A percentile compares a stretch with the other conserved stretches of the same genome.
Conservation (phyloP, 2,329 filamentous ascomycete genomes). For the Moelleriella libera region DNA sequence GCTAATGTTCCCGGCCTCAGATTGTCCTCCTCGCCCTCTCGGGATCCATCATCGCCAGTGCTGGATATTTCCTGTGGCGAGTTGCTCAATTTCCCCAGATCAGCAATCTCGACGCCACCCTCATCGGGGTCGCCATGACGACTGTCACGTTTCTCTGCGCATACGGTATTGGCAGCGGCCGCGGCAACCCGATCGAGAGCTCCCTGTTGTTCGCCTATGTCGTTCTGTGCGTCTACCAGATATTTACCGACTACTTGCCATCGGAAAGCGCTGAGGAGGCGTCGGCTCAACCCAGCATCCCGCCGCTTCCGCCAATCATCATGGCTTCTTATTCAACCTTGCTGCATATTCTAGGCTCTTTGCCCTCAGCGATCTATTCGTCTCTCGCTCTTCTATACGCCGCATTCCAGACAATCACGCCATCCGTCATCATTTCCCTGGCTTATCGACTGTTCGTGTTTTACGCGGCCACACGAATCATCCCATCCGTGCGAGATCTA, state of each 20-base stretch:
- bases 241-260: conserved; percentile 95
- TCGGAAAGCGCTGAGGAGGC: conserved; percentile 44
- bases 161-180: conserved; percentile 86
- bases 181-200: conserved; percentile 89
- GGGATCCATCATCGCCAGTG: conserved; percentile 82
- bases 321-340: conserved; percentile 97
- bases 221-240: conserved; percentile 97
- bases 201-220: conserved; percentile 93
- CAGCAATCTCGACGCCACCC: conserved; percentile 77
- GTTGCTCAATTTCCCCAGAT: conserved; percentile 90
- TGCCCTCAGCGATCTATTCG: conserved; percentile 74
- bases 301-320: conserved; percentile 90
- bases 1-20: conserved; percentile 27
- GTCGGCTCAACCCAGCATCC: conserved; percentile 66
- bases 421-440: conserved; percentile 88
- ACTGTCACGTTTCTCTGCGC: conserved; percentile 85
- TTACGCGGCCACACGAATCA: conserved; percentile 90
- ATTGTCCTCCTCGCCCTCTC: conserved; percentile 80
- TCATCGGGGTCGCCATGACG: conserved; percentile 87
- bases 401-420: conserved; percentile 88
- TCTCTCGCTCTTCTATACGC: conserved; percentile 78
- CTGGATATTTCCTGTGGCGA: conserved; percentile 91
- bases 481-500: conserved; percentile 79
- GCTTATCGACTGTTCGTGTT: conserved; percentile 90
- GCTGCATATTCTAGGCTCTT: conserved; percentile 64